Conservation (phyloP, 2,329 filamentous ascomycete species). For the Fusarium sororula region DNA sequence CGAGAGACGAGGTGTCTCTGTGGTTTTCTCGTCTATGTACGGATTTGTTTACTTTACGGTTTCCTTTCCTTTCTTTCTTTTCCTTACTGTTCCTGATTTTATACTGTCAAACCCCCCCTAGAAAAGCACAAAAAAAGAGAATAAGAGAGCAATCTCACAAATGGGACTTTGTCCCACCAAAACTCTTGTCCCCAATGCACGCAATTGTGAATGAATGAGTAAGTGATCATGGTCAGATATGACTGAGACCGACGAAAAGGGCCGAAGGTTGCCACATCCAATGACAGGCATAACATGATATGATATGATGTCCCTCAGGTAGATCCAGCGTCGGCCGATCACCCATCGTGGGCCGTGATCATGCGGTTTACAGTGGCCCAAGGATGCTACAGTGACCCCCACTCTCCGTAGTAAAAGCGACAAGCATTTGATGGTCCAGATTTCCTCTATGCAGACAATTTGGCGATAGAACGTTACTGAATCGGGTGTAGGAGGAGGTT, state of each 20-base stretch:
- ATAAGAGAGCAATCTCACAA: constrained; percentile 20
- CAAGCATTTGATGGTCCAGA: constrained; percentile 17
- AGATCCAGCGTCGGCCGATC: constrained; percentile 9
- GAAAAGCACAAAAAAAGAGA: constrained; percentile 26
- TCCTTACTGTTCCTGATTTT: not conserved
- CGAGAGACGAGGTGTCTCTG: constrained; percentile 2
- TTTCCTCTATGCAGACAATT: constrained; percentile 13
- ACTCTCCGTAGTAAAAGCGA: constrained; percentile 7
- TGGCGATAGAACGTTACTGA: constrained; percentile 24
- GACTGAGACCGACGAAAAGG: constrained; percentile 9
- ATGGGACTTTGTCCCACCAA: constrained; percentile 14
- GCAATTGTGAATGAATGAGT: not conserved
- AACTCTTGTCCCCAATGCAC: not conserved
- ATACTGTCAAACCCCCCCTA: not conserved
- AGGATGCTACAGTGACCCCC: constrained; percentile 16
- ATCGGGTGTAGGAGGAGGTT: constrained; percentile 13
- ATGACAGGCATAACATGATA: not conserved
- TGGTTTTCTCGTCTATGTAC: constrained; percentile 7
- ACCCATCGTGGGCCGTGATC: constrained; percentile 8
- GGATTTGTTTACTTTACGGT: not conserved
- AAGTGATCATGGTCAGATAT: not conserved
- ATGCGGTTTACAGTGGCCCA: constrained; percentile 13
- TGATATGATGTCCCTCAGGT: not conserved
- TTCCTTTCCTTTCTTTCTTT: not conserved
- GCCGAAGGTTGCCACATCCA: constrained; percentile 16